A percentile compares a stretch with the other conserved stretches of the same genome.
Evolutionary conservation across 2,329 filamentous ascomycete species (phyloP).

Genomic region (Fusarium coffeatum): DNA sequence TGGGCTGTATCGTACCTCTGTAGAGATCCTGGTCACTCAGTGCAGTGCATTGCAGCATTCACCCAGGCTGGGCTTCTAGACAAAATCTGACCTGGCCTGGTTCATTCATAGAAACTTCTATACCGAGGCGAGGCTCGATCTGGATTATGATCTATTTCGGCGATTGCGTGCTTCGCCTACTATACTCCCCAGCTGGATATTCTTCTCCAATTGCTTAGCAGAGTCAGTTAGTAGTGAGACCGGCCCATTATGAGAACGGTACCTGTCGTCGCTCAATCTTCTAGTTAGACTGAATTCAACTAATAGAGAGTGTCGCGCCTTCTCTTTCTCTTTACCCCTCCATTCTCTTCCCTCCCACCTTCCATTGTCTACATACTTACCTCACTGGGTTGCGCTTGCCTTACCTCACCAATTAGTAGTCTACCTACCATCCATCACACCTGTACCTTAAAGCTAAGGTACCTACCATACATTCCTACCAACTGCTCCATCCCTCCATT

Average conservation of each 20-base stretch:
- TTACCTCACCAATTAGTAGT: neutral
- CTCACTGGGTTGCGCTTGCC: neutral
- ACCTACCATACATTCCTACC: slow-evolving; percentile 27
- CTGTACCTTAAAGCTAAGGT: slow-evolving; percentile 20
- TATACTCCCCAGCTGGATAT: neutral
- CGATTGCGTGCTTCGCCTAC: slow-evolving; percentile 1
- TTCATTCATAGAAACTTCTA: slow-evolving; percentile 4
- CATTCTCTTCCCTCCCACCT: slow-evolving; percentile 14
- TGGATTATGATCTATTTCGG: neutral
- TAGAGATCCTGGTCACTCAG: neutral
- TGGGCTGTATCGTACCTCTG: neutral
- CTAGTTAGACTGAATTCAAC: neutral
- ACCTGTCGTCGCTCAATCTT: neutral
- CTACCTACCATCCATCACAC: neutral
- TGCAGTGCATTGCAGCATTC: neutral
- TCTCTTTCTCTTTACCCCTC: slow-evolving; percentile 33
- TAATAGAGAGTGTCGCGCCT: slow-evolving; percentile 7
- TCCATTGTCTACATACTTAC: neutral
- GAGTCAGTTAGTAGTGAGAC: neutral
- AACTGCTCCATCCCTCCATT: slow-evolving; percentile 15
- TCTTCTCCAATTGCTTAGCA: neutral
- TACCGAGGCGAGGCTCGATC: neutral
- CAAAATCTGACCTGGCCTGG: neutral
- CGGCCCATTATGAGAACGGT: neutral
- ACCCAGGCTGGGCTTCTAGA: neutral